Conservation (phyloP, 2,329 filamentous ascomycete genomes). For the Penicillium sp. region DNA sequence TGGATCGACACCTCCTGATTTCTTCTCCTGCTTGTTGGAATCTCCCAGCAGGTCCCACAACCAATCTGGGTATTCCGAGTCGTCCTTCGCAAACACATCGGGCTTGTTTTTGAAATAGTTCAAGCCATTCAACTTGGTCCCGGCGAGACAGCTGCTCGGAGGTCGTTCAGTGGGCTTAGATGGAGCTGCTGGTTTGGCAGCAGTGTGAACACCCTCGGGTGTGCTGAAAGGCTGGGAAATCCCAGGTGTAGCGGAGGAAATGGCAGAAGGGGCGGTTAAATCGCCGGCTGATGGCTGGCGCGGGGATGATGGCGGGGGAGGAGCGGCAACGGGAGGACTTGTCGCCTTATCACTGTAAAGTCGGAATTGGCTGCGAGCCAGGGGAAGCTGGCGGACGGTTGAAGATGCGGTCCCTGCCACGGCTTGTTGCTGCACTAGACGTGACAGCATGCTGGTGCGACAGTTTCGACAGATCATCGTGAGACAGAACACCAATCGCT, state of each 20-base stretch:
- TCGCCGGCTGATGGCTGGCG: slow-evolving; percentile 30
- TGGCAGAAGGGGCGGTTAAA: slow-evolving; percentile 32
- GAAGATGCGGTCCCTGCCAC: slow-evolving; percentile 26
- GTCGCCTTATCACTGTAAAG: slow-evolving; percentile 30
- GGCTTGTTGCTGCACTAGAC: slow-evolving; percentile 31
- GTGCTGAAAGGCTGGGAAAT: slow-evolving; percentile 41
- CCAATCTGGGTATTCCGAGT: slow-evolving; percentile 47
- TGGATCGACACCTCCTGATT: slow-evolving; percentile 36
- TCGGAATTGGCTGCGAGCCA: slow-evolving; percentile 29
- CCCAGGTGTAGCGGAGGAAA: slow-evolving; percentile 38
- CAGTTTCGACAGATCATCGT: slow-evolving; percentile 42
- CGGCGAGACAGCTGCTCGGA: slow-evolving; percentile 37
- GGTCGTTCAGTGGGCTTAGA: slow-evolving; percentile 28
- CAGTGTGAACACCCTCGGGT: slow-evolving; percentile 28
- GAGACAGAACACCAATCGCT: neutral
- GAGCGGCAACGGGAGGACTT: slow-evolving; percentile 25
- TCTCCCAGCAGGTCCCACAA: slow-evolving; percentile 43
- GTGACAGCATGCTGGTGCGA: slow-evolving; percentile 37
- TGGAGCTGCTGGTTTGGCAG: slow-evolving; percentile 24
- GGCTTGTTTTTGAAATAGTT: slow-evolving; percentile 47
- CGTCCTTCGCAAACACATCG: slow-evolving; percentile 42
- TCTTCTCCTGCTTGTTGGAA: slow-evolving; percentile 28
- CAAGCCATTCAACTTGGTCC: slow-evolving; percentile 39
- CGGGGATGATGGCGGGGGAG: slow-evolving; percentile 29
- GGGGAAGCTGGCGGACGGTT: slow-evolving; percentile 26